Evolutionary conservation across 176 grass and related monocot species (phyloP).

Genomic region (Zea luxurians): DNA sequence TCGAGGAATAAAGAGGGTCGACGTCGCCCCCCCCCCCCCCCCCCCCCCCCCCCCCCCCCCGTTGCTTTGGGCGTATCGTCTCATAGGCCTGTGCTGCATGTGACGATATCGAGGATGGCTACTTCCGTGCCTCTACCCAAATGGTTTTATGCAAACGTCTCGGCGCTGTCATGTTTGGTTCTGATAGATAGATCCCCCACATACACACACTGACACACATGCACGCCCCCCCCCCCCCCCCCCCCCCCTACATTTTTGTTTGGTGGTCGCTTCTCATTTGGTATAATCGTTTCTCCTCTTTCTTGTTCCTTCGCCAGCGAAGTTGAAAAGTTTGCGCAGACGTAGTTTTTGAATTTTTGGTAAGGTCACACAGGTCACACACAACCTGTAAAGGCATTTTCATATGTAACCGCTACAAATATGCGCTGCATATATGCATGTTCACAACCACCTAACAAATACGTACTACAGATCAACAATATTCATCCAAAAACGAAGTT

Average conservation of each 20-base stretch:
- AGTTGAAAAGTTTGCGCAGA: not conserved
- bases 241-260: slow-evolving; percentile 8
- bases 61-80: not conserved
- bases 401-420: not conserved
- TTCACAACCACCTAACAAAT: not conserved
- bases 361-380: not conserved
- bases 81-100: slow-evolving; percentile 6
- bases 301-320: not conserved
- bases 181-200: slow-evolving; percentile 11
- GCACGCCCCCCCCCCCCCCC: not conserved
- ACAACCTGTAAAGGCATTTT: not conserved
- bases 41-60: not conserved
- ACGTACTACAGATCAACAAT: not conserved
- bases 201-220: not conserved
- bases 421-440: not conserved
- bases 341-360: not conserved
- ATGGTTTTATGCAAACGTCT: slow-evolving; percentile 27
- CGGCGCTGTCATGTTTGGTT: not conserved
- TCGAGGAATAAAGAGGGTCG: slow-evolving; percentile 29
- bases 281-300: not conserved
- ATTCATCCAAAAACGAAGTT: not conserved
- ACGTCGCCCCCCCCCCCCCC: too few relatives aligned
- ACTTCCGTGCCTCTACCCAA: slow-evolving; percentile 23
- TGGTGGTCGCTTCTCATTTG: slow-evolving; percentile 15
- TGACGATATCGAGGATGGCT: slow-evolving; percentile 17